Conservation (phyloP, 2,329 filamentous ascomycete species). For the Myotisia sp. region DNA sequence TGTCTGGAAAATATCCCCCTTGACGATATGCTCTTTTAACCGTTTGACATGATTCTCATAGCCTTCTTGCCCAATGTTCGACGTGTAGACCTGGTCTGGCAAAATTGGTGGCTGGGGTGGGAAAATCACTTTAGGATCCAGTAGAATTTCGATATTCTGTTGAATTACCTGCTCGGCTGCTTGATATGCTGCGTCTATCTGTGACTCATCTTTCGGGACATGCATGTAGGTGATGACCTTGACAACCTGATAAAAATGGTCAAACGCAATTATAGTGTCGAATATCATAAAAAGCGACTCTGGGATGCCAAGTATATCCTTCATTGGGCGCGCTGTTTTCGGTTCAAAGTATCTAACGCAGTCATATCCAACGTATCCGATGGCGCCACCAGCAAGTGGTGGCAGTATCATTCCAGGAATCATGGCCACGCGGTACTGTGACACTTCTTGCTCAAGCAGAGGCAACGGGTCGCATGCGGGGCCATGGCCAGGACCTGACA, state of each 20-base stretch:
- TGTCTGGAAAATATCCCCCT: constrained; percentile 92
- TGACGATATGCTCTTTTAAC: constrained; percentile 79
- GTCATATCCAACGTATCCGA: constrained; percentile 95
- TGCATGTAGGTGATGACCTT: constrained; percentile 86
- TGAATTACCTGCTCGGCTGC: constrained; percentile 51
- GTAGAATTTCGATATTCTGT: constrained; percentile 55
- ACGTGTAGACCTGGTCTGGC: constrained; percentile 64
- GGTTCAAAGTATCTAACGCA: constrained; percentile 97
- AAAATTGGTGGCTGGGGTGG: constrained; percentile 61
- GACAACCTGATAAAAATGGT: constrained; percentile 84
- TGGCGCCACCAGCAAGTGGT: constrained; percentile 76
- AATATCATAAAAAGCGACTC: constrained; percentile 96
- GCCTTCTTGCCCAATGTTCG: constrained; percentile 76
- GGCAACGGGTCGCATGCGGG: constrained; percentile 72
- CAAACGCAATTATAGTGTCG: constrained; percentile 85
- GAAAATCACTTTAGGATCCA: constrained; percentile 59
- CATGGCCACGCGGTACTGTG: constrained; percentile 62
- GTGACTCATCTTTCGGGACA: constrained; percentile 44
- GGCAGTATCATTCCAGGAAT: constrained; percentile 73
- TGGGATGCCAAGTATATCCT: constrained; percentile 76
- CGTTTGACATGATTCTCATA: constrained; percentile 80
- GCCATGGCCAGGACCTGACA: constrained; percentile 78
- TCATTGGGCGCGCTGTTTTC: constrained; percentile 76
- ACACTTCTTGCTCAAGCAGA: constrained; percentile 64
- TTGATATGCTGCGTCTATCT: constrained; percentile 55